Base-by-base conservation (phyloP, 2,329 filamentous ascomycete genomes). In the Magnaporthales sp. region DNA sequence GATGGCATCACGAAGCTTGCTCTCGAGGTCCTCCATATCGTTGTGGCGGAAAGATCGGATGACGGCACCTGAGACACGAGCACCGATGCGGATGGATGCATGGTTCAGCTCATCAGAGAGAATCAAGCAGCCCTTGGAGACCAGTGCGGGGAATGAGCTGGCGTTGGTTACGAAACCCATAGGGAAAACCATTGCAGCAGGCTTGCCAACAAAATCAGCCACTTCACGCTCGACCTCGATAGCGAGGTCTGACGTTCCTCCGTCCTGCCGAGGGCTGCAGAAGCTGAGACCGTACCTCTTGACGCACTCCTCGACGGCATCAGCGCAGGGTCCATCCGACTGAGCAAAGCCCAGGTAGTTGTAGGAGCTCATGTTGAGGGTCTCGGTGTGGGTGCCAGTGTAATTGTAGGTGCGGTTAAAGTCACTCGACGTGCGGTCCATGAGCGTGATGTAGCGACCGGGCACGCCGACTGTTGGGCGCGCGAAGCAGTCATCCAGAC, bases 111-210 rank as follows among this genome's bases (percentile, higher is more conserved):
- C 95, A 77, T 99, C 95, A 0, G 94, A 98, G 72, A 99, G 91
- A 75, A 99, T 90, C 66, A 99, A 84, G 74, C 91, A 96, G 68
- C 95, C 95, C 80, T 96, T 98, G 73, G 90, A 90, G 66, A 97
- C 91, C 58, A 99, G 83, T 46, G 93, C 93, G 3, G 94, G 92
- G 83, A 99, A 98, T 19, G 93, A 88, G 70, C 90, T 92, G 31
- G 94, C 90, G 75, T 99, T 99, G 70, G 95, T 99, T 69, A 93
- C 93, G 76, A 97, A 99, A 38, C 95, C 95, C 95, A 99, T 99
- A 27, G 94, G 97, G 81, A 98, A 98, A 65, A 99, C 89, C 89
- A 97, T 97, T 30, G 95, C 90, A 30, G 91, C 88, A 67, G 93
- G 91, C 82, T 98, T 99, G 76, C 93, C 94, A 54, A 98, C 92